Base-by-base conservation (phyloP, 495 filamentous ascomycete species). In the Wilcoxina mikolae region DNA sequence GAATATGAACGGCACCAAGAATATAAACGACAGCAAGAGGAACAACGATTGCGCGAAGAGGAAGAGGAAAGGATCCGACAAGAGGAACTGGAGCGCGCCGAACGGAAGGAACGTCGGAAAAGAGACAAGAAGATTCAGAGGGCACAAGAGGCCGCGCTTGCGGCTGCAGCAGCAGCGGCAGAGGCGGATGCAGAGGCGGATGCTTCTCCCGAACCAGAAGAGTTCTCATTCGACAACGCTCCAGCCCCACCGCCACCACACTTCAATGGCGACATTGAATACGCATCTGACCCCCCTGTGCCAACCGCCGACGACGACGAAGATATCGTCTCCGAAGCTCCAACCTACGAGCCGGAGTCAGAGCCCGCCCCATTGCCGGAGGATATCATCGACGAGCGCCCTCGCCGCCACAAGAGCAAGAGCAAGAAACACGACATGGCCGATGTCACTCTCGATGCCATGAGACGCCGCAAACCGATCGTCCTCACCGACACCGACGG, bases 341-440 rank as follows among this genome's bases (percentile, higher is more conserved):
- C 31, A 35, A 7, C 31, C 31, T 35, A 7, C 7, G 31, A 45
- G 42, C 7, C 42, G 42, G 42, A 45, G 18, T 18, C 42, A 26
- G 47, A 50, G 22, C 26, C 47, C 3, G 47, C 47, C 11, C 43
- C 43, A 12, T 11, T 24, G 22, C 43, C 43, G 11, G 43, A 46
- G 23, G 43, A 46, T 18, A 39, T 39, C 35, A 39, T 39, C 35
- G 35, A 46, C n/a, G 22, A 50, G 15, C 47, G n/a, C n/a, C n/a
- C 22, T 10, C 23, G 27, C 20, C 47, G 27, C 12, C 23, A 50
- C 47, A 18, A 25, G 26, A 50, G 27, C 47, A n/a, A 50, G 4
- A 50, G 47, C 47, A n/a, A n/a, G 47, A 50, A 50, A 10, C 22
- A 50, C n/a, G 11, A 11, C n/a, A 20, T 20, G 22, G 43, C n/a